A percentile compares a stretch with the other conserved stretches of the same genome.
These are phyloP conservation scores for Albatrellus sp. DNA, from an alignment of 1,284 basidiomycete genomes.

Conservation along the genomic window DNA sequence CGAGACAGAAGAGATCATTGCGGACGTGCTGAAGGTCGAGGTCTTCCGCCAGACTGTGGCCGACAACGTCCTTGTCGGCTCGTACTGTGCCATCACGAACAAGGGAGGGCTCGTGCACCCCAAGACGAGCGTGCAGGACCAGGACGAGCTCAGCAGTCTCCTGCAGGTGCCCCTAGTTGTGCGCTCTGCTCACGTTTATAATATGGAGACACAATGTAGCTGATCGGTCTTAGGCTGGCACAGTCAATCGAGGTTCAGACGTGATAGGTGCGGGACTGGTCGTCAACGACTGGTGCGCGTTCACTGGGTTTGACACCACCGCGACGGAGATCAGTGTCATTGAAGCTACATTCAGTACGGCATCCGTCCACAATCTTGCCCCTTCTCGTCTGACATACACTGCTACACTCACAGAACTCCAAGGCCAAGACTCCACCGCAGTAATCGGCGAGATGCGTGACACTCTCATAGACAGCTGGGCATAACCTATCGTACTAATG, in stretches of 20 bases:
- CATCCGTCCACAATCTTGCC: conserved; percentile 1
- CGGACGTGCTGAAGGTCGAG: conserved; percentile 97
- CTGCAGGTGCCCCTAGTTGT: conserved; percentile 93
- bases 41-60: conserved; percentile 98
- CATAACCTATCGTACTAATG: conserved; percentile 31
- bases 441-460: conserved; percentile 93
- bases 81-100: conserved; percentile 91
- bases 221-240: conserved; percentile 61
- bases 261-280: conserved; percentile 96
- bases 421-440: conserved; percentile 77
- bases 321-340: conserved; percentile 98
- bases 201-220: too few relatives aligned
- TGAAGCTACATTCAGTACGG: conserved; percentile 91
- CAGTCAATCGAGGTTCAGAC: conserved; percentile 96
- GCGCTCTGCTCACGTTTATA: conserved; percentile 20
- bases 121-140: conserved; percentile 92
- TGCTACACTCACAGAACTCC: conserved; percentile 48
- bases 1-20: conserved; percentile 99
- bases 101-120: conserved; percentile 97
- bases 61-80: conserved; percentile 93
- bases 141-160: conserved; percentile 93
- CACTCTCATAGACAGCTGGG: conserved; percentile 89
- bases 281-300: conserved; percentile 99
- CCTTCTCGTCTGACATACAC: conserved; percentile 4
- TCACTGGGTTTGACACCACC: conserved; percentile 92